Percentiles rank a stretch among this genome's conserved stretches.
phyloP scores from a whole-genome alignment of 2,329 filamentous ascomycete species.

The Aaosphaeria arxii region DNA sequence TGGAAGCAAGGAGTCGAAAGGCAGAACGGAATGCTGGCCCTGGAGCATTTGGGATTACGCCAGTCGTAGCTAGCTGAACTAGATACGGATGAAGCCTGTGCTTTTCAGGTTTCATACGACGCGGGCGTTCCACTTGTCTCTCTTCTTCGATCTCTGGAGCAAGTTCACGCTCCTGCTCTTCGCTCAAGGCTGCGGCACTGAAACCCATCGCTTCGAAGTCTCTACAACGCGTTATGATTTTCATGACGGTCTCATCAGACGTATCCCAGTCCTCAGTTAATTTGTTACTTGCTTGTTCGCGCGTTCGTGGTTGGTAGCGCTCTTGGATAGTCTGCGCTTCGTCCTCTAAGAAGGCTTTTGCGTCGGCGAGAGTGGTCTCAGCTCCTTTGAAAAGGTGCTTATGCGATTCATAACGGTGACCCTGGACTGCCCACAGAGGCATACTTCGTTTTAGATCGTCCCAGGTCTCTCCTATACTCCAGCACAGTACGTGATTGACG shows the following conservation, averaged over 20 bases:
- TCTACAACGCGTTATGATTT: conserved; percentile 17
- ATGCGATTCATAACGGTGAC: conserved; percentile 49
- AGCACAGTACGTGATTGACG: conserved; percentile 56
- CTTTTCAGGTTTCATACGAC: conserved; percentile 30
- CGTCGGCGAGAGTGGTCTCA: conserved; percentile 20
- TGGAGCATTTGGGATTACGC: conserved; percentile 15
- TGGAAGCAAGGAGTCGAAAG: conserved; percentile 43
- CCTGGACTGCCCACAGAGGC: conserved; percentile 62
- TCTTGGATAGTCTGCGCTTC: conserved; percentile 53
- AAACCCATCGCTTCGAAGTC: conserved; percentile 27
- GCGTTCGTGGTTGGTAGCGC: conserved; percentile 47
- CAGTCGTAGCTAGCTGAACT: conserved; percentile 37
- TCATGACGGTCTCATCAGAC: conserved; percentile 12
- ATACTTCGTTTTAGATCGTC: conserved; percentile 49
- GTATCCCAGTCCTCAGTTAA: conserved; percentile 10
- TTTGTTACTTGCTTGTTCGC: neutral
- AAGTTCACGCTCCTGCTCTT: conserved; percentile 69
- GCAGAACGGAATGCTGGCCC: conserved; percentile 44
- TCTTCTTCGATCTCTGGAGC: conserved; percentile 63
- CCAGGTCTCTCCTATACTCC: conserved; percentile 59
- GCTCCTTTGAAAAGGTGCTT: conserved; percentile 30
- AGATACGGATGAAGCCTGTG: conserved; percentile 50
- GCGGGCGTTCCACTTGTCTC: conserved; percentile 52
- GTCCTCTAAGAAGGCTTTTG: conserved; percentile 51
- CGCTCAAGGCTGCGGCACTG: conserved; percentile 45